Conservation (phyloP, 2,329 filamentous ascomycete species). For the Fusarium continuum region DNA sequence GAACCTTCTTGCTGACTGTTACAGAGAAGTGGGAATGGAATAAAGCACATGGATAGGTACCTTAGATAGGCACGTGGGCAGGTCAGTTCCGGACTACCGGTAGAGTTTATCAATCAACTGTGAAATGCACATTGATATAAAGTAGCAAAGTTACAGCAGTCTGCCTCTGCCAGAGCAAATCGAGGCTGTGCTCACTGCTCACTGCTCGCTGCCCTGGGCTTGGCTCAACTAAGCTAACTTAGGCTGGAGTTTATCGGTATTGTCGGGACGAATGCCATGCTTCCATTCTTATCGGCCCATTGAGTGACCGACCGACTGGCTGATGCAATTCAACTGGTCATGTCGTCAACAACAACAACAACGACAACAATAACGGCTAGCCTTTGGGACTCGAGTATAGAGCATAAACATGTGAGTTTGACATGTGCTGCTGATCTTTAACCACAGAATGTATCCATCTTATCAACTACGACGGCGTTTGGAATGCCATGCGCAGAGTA, state of each 20-base stretch:
- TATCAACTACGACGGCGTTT: too few relatives aligned
- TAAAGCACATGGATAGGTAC: background rate
- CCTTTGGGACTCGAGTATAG: background rate
- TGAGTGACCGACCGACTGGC: background rate
- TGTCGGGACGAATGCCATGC: conserved; percentile 5
- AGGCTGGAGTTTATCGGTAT: conserved; percentile 4
- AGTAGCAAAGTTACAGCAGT: background rate
- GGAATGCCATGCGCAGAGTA: too few relatives aligned
- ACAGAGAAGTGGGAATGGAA: background rate
- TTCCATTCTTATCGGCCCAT: conserved; percentile 8
- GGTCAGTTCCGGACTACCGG: too few relatives aligned
- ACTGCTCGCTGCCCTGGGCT: background rate
- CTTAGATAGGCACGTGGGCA: background rate
- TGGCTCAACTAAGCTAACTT: background rate
- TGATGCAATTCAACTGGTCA: background rate
- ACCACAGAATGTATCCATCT: too few relatives aligned
- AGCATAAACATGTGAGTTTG: background rate
- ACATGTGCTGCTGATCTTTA: conserved; percentile 15
- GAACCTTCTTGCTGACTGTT: background rate
- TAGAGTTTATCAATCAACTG: background rate
- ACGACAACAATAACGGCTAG: background rate
- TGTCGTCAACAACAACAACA: background rate
- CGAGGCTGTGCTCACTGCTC: conserved; percentile 9
- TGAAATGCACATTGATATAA: background rate
- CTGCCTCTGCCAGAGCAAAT: background rate